Percentiles rank a stretch among this genome's conserved stretches.
Conservation (phyloP, 148 eudicot species). For the Diospyros lotus region DNA sequence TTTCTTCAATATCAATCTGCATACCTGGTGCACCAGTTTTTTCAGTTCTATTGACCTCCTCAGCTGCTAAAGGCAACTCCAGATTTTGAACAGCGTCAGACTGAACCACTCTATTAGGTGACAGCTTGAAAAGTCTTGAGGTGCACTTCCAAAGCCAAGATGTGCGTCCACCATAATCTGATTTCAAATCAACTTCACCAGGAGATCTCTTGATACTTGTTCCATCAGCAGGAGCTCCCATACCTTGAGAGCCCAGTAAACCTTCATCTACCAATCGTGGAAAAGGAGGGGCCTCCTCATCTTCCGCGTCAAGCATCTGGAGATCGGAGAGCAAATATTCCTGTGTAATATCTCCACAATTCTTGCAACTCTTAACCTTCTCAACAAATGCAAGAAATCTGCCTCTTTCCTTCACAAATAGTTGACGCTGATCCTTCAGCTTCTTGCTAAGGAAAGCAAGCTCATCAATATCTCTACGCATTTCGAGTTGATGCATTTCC, state of each 20-base stretch:
- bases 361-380: constrained; percentile 52
- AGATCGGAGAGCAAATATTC: constrained; percentile 43
- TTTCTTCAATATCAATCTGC: constrained; percentile 12
- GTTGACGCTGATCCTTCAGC: constrained; percentile 58
- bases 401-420: constrained; percentile 51
- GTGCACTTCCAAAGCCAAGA: constrained; percentile 67
- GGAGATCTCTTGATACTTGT: constrained; percentile 20
- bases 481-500: constrained; percentile 61
- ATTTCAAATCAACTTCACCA: constrained; percentile 24
- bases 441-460: constrained; percentile 64
- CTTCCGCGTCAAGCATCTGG: constrained; percentile 32
- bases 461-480: constrained; percentile 62
- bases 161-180: constrained; percentile 43
- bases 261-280: constrained; percentile 24
- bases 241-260: constrained; percentile 24
- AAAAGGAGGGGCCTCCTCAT: constrained; percentile 24
- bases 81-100: constrained; percentile 22
- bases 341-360: constrained; percentile 52
- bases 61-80: constrained; percentile 29
- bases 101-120: constrained; percentile 41
- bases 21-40: constrained; percentile 19
- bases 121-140: constrained; percentile 43
- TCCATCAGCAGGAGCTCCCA: constrained; percentile 16
- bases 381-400: constrained; percentile 51
- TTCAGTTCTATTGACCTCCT: constrained; percentile 22